Evolutionary conservation across 2,329 filamentous ascomycete species (phyloP), one percentile per base, ranked within the genome.

Genomic region (Hymenoscyphus albidus): DNA sequence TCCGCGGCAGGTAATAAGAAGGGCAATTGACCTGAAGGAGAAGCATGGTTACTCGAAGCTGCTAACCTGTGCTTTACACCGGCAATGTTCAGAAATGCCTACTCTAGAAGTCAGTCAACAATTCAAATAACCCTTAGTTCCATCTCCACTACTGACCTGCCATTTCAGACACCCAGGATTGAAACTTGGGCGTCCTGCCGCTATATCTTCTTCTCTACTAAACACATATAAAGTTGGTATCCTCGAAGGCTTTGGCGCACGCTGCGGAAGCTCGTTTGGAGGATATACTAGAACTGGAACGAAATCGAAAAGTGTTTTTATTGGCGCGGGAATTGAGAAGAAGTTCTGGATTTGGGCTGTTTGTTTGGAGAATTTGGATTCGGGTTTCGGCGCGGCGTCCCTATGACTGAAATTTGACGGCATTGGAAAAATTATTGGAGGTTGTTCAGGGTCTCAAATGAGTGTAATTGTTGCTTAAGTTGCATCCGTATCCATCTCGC

Each of bases 151-250:
- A 51, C 86, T 70, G 72, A 94, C 92, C 90, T 98, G 95, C 93
- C 93, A 98, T 81, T 94, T 97, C 74, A 98, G 81, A 80, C 95
- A 99, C 65, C 88, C 87, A 12, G 95, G 95, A 76, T 98, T 98
- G 79, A 90, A 96, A 69, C 92, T 96, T 32, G 93, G 90, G 38
- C 81, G 78, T 4, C 87, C 87, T 48, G 74, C 74, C 63, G 77
- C 76, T 40, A 87, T 89, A 71, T 86, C 89, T n/a, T 83, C 79
- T 1, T 85, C 80, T 14, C 83, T 85, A 66, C 86, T 84, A 77
- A 97, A 98, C 64, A 97, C 82, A 76, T 93, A 93, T 9, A 99
- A 85, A 82, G 66, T 80, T 72, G 64, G 79, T 77, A 64, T 83
- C 72, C 78, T 78, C 67, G 78, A 74, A 69, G 76, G 77, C 62